These are phyloP conservation scores for Mrakia frigida DNA, from an alignment of 768 basidiomycete genomes.

Conservation along the genomic window DNA sequence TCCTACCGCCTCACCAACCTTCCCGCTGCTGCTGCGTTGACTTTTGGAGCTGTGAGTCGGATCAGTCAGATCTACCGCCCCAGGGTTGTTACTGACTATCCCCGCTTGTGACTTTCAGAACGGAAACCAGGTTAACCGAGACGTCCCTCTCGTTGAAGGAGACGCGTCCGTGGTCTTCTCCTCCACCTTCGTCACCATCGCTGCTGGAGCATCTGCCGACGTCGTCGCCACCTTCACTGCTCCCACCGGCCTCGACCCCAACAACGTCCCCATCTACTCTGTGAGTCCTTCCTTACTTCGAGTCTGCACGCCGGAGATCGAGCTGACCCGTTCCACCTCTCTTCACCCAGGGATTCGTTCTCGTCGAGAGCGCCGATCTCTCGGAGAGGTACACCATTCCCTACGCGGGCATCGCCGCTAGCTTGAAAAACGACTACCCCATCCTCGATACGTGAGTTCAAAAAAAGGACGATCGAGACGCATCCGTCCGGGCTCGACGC, in stretches of 20 bases:
- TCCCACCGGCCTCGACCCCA: constrained; percentile 16
- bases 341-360: constrained; percentile 15
- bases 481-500: no score
- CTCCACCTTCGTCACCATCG: constrained; percentile 18
- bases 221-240: constrained; percentile 23
- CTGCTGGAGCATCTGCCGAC: background rate
- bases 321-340: background rate
- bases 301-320: no score
- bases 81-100: background rate
- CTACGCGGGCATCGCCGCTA: constrained; percentile 11
- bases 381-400: constrained; percentile 21
- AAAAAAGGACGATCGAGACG: no score
- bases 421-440: background rate
- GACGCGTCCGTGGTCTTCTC: constrained; percentile 17
- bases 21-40: constrained; percentile 56
- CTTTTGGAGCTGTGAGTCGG: constrained; percentile 39
- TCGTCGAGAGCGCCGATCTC: constrained; percentile 19
- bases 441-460: background rate
- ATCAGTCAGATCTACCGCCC: background rate
- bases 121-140: background rate
- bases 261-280: constrained; percentile 26
- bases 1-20: constrained; percentile 53
- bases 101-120: background rate
- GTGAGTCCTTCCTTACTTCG: background rate
- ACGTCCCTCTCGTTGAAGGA: constrained; percentile 13